Evolutionary conservation across 164 flowering plant species (phyloP).

Genomic region (Vitis cinerea): DNA sequence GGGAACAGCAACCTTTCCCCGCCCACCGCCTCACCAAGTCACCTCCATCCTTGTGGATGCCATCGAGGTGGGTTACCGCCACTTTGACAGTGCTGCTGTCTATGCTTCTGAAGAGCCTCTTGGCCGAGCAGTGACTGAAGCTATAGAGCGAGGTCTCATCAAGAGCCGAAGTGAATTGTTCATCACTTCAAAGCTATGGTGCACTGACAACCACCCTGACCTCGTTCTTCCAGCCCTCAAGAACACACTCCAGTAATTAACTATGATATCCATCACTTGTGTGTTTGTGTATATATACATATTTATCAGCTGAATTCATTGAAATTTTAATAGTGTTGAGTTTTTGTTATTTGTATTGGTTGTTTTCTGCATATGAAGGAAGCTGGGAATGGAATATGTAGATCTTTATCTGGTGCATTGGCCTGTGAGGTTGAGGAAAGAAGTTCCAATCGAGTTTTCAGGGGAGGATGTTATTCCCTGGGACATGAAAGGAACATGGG

Average conservation of each 20-base stretch:
- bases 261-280: too few relatives aligned
- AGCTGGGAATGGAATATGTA: conserved; percentile 23
- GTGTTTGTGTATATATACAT: too few relatives aligned
- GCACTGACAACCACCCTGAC: conserved; percentile 20
- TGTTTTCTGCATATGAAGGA: conserved; percentile 5
- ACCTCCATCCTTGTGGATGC: conserved; percentile 17
- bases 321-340: too few relatives aligned
- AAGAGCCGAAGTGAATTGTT: conserved; percentile 29
- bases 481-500: conserved; percentile 28
- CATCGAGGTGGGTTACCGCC: conserved; percentile 34
- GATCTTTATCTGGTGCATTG: conserved; percentile 33
- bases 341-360: too few relatives aligned
- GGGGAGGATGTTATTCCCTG: conserved; percentile 15
- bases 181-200: conserved; percentile 45
- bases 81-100: conserved; percentile 20
- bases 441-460: too few relatives aligned
- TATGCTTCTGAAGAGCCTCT: too few relatives aligned
- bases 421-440: conserved; percentile 25
- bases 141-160: conserved; percentile 19
- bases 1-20: conserved; percentile 12
- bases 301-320: too few relatives aligned
- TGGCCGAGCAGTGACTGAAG: too few relatives aligned
- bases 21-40: conserved; percentile 1
- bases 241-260: conserved; percentile 24
- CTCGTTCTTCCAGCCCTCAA: conserved; percentile 35